Conservation (phyloP, 768 basidiomycete species). For the Pisolithus orientalis region DNA sequence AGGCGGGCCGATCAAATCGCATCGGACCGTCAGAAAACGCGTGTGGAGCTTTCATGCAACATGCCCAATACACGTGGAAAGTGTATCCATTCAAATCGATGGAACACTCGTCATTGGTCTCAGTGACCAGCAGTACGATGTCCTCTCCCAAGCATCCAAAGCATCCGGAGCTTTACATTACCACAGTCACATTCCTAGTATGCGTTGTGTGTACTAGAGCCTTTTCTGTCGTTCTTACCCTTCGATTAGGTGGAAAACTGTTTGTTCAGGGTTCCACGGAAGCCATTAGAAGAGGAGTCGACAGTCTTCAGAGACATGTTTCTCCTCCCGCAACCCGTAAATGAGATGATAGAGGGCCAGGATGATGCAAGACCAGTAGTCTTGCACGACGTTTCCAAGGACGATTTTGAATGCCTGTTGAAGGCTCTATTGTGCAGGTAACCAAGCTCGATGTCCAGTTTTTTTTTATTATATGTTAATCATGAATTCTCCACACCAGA, state of each 20-base stretch:
- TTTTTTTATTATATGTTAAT: background rate
- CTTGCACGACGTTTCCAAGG: conserved; percentile 7
- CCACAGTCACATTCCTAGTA: conserved; percentile 9
- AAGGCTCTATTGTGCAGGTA: conserved; percentile 10
- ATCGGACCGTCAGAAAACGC: too few relatives aligned
- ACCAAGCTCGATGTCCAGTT: background rate
- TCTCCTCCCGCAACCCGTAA: conserved; percentile 8
- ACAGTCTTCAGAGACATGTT: conserved; percentile 15
- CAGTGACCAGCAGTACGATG: background rate
- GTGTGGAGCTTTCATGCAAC: too few relatives aligned
- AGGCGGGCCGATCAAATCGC: too few relatives aligned
- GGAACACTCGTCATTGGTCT: too few relatives aligned
- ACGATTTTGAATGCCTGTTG: conserved; percentile 15
- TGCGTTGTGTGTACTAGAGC: background rate
- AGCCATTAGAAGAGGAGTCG: conserved; percentile 12
- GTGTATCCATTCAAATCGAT: too few relatives aligned
- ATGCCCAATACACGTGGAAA: too few relatives aligned
- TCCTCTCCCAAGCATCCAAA: background rate
- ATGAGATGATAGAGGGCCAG: conserved; percentile 6
- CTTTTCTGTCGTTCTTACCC: background rate
- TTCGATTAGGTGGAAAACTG: conserved; percentile 13
- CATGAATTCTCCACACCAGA: background rate
- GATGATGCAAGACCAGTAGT: conserved; percentile 12
- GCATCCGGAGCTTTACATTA: conserved; percentile 6
- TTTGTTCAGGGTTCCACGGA: conserved; percentile 16